Evolutionary conservation across 106 monocot species (phyloP).

Genomic region (Allium cepa): DNA sequence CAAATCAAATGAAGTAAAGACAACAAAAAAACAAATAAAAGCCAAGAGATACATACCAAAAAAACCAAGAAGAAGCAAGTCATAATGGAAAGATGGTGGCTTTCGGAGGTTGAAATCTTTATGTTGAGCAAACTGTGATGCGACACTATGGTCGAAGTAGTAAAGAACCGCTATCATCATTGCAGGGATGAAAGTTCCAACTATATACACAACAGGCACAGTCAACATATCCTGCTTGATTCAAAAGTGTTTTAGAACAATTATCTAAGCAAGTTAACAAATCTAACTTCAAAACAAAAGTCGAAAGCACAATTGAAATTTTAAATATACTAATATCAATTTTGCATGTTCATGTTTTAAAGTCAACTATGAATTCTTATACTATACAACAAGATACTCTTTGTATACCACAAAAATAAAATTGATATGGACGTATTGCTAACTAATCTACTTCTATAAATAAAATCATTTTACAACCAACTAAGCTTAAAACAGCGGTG

Average conservation of each 20-base stretch:
- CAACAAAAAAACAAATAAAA: neutral
- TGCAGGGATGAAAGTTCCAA: conserved; percentile 85
- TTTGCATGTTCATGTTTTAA: too few species aligned
- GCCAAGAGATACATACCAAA: conserved; percentile 15
- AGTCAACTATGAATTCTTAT: too few species aligned
- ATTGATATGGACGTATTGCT: too few species aligned
- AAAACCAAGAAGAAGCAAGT: conserved; percentile 44
- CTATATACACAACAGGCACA: conserved; percentile 67
- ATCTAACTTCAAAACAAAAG: too few species aligned
- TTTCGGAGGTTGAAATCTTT: conserved; percentile 86
- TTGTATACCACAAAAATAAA: too few species aligned
- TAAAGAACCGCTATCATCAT: conserved; percentile 88
- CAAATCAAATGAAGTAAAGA: neutral
- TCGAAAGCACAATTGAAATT: too few species aligned
- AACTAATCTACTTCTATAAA: too few species aligned
- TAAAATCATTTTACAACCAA: too few species aligned
- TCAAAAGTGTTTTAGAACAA: neutral
- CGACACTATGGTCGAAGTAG: conserved; percentile 87
- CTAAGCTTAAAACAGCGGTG: too few species aligned
- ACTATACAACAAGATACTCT: too few species aligned
- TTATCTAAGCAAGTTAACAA: too few species aligned
- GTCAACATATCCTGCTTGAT: conserved; percentile 62
- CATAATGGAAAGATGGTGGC: conserved; percentile 82
- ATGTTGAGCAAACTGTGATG: conserved; percentile 84
- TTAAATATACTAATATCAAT: too few species aligned